phyloP scores from a whole-genome alignment of 148 eudicot genomes.

The Beta vulgaris region DNA sequence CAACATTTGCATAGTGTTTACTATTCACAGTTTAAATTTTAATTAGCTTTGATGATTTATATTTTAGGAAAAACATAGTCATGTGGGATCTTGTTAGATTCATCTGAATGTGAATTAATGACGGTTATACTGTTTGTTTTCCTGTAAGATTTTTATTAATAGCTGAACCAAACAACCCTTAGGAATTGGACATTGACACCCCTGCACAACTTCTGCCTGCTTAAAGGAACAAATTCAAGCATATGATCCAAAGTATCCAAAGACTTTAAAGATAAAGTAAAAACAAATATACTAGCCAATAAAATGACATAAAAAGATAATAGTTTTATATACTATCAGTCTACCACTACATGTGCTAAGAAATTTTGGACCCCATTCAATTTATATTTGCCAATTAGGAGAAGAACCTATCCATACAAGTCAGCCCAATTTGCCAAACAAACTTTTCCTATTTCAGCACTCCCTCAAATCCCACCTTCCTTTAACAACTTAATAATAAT shows the following conservation, averaged over 20 bases:
- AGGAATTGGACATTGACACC: slow-evolving; percentile 21
- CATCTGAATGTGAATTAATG: no score
- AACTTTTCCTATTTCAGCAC: slow-evolving; percentile 18
- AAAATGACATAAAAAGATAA: neutral
- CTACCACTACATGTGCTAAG: neutral
- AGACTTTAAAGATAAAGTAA: neutral
- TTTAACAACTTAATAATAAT: slow-evolving; percentile 5
- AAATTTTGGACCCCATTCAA: slow-evolving; percentile 19
- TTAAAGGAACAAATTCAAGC: slow-evolving; percentile 12
- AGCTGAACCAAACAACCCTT: slow-evolving; percentile 16
- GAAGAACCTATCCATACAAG: slow-evolving; percentile 40
- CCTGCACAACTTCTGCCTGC: slow-evolving; percentile 25
- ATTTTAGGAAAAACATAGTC: no score
- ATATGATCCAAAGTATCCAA: slow-evolving; percentile 7
- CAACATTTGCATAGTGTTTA: no score
- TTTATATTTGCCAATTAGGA: slow-evolving; percentile 25
- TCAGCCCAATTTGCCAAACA: slow-evolving; percentile 42
- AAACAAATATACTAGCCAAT: neutral
- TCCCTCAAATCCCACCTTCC: slow-evolving; percentile 20
- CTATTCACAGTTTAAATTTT: no score
- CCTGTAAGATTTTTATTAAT: neutral
- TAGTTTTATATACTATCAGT: neutral
- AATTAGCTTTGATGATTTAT: no score
- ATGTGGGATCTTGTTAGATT: no score
- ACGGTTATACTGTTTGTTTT: no score